Conservation (phyloP, 106 monocot species). For the Dactylorhiza incarnata region DNA sequence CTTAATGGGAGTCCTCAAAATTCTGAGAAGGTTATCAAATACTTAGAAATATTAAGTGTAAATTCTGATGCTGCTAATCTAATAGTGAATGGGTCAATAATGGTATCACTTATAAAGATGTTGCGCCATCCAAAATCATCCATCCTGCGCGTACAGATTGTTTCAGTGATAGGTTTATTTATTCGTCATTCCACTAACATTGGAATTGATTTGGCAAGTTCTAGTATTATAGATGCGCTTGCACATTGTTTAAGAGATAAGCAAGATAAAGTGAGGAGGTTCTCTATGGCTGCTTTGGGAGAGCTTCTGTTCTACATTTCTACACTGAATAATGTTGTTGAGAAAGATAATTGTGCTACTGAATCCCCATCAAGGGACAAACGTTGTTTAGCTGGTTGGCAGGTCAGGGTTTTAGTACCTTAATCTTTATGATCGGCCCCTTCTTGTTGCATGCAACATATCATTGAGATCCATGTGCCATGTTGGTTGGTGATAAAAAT, state of each 20-base stretch:
- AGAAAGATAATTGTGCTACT: slow-evolving; percentile 31
- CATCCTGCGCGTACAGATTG: slow-evolving; percentile 56
- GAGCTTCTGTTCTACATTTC: slow-evolving; percentile 94
- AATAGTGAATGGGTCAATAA: slow-evolving; percentile 79
- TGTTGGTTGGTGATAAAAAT: no score
- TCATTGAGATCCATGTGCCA: no score
- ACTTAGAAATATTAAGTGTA: slow-evolving; percentile 74
- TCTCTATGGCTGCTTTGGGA: slow-evolving; percentile 91
- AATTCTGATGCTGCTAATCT: slow-evolving; percentile 87
- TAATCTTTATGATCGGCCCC: slow-evolving; percentile 5
- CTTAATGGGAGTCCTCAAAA: slow-evolving; percentile 52
- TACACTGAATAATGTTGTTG: slow-evolving; percentile 47
- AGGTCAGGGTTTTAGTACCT: slow-evolving; percentile 41
- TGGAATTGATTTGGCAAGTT: slow-evolving; percentile 60
- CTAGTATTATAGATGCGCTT: slow-evolving; percentile 68
- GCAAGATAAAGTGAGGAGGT: slow-evolving; percentile 85
- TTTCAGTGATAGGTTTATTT: slow-evolving; percentile 67
- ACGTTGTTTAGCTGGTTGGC: slow-evolving; percentile 53
- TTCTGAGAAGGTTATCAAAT: slow-evolving; percentile 69
- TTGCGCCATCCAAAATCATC: slow-evolving; percentile 64
- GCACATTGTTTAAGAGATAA: slow-evolving; percentile 86
- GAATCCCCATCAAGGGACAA: slow-evolving; percentile 83
- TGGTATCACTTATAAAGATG: slow-evolving; percentile 85
- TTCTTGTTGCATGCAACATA: no score
- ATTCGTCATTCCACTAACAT: slow-evolving; percentile 90